Percentiles rank a stretch among this genome's conserved stretches.
Conservation (phyloP, 257 asterid genomes). For the Plantago ovata region DNA sequence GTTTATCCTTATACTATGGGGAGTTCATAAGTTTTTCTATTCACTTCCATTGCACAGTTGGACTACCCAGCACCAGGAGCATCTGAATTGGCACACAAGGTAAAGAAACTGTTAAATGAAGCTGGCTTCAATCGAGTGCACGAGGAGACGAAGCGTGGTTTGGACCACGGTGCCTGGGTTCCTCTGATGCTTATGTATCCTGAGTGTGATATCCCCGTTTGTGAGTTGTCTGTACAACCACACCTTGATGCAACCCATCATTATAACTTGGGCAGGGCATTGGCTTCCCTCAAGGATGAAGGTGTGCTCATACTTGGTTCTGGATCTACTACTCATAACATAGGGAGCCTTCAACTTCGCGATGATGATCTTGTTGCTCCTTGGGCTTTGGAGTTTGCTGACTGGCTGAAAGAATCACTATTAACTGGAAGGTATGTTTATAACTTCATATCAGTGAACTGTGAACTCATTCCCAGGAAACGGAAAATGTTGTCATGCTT, state of each 20-base stretch:
- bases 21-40: not conserved
- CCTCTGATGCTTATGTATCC: slow-evolving; percentile 93
- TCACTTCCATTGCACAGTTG: slow-evolving; percentile 30
- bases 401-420: slow-evolving; percentile 65
- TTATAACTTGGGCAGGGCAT: slow-evolving; percentile 62
- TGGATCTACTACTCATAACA: slow-evolving; percentile 73
- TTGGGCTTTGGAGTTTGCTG: slow-evolving; percentile 67
- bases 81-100: slow-evolving; percentile 61
- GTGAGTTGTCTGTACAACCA: slow-evolving; percentile 77
- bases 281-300: slow-evolving; percentile 64
- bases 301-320: slow-evolving; percentile 78
- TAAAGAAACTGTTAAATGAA: slow-evolving; percentile 48
- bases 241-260: slow-evolving; percentile 60
- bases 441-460: not conserved
- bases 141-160: slow-evolving; percentile 59
- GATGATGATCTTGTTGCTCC: slow-evolving; percentile 36
- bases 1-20: too few relatives aligned
- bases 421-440: slow-evolving; percentile 52
- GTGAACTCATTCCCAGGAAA: too few relatives aligned
- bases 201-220: slow-evolving; percentile 70
- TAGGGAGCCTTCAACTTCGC: slow-evolving; percentile 35
- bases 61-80: slow-evolving; percentile 79
- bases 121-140: slow-evolving; percentile 49
- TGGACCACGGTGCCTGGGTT: slow-evolving; percentile 92
- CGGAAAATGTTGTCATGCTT: too few relatives aligned